Conservation (phyloP, 345 rosid species). For the Physaria fendleri region DNA sequence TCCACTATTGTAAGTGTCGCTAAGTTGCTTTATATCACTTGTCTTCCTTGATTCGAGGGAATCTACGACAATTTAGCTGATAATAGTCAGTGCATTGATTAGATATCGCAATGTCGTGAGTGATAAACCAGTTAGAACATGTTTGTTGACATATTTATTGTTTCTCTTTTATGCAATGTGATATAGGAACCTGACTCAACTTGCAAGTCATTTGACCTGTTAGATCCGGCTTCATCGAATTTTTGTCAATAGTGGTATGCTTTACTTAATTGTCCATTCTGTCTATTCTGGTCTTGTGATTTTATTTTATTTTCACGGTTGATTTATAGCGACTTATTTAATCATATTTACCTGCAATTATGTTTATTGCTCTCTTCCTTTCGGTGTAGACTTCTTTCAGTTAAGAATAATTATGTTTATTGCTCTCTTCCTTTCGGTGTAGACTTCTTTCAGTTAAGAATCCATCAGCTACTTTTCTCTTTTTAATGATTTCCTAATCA, state of each 20-base stretch:
- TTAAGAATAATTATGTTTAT: background rate
- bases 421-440: background rate
- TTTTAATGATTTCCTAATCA: slow-evolving; percentile 1
- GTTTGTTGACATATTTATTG: background rate
- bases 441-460: background rate
- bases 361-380: background rate
- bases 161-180: background rate
- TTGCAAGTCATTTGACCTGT: slow-evolving; percentile 51
- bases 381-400: background rate
- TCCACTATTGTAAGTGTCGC: background rate
- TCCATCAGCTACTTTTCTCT: background rate
- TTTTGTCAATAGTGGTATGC: slow-evolving; percentile 80
- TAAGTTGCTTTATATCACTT: background rate
- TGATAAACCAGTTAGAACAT: background rate
- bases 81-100: background rate
- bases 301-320: slow-evolving; percentile 4
- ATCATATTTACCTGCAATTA: background rate
- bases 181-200: slow-evolving; percentile 53
- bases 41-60: background rate
- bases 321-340: background rate
- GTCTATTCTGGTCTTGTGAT: background rate
- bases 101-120: background rate
- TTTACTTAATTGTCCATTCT: background rate
- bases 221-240: slow-evolving; percentile 58
- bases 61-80: background rate